Conservation (phyloP, 2,329 filamentous ascomycete species). For the Sporothrix dimorphospora region DNA sequence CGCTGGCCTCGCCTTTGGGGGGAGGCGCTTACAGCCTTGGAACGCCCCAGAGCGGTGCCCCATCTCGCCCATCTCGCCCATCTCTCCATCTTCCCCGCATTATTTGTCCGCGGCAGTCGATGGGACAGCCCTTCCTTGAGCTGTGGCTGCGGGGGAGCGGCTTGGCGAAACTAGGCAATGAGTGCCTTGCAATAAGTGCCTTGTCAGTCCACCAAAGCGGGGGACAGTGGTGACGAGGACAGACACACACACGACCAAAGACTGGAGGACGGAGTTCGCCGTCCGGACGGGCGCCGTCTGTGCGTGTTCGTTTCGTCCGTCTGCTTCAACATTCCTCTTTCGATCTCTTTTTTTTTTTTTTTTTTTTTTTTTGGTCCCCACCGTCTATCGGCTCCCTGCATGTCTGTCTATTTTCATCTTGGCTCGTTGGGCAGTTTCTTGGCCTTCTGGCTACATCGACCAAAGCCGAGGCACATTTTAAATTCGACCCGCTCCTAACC, state of each 20-base stretch:
- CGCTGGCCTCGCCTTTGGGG: background rate
- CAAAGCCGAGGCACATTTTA: constrained; percentile 4
- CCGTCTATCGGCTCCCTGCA: background rate
- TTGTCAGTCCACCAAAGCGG: background rate
- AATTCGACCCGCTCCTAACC: background rate
- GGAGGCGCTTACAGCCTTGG: background rate
- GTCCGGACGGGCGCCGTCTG: background rate
- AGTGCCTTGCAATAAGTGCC: too few relatives aligned
- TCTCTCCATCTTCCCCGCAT: constrained; percentile 13
- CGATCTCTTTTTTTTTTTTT: background rate
- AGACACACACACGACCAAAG: background rate
- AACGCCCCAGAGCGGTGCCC: constrained; percentile 1
- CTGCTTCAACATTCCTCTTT: background rate
- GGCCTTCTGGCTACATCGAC: background rate
- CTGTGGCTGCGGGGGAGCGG: background rate
- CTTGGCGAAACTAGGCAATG: background rate
- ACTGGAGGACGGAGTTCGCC: background rate
- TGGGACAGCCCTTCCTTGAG: background rate
- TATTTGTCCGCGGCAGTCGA: background rate
- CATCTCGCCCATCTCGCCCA: background rate
- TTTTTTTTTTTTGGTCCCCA: background rate
- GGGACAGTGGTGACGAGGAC: background rate
- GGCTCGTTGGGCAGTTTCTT: constrained; percentile 13
- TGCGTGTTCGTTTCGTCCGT: background rate
- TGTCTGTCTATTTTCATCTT: background rate